Conservation (phyloP, 305 asterid species). For the Fraxinus velutina region DNA sequence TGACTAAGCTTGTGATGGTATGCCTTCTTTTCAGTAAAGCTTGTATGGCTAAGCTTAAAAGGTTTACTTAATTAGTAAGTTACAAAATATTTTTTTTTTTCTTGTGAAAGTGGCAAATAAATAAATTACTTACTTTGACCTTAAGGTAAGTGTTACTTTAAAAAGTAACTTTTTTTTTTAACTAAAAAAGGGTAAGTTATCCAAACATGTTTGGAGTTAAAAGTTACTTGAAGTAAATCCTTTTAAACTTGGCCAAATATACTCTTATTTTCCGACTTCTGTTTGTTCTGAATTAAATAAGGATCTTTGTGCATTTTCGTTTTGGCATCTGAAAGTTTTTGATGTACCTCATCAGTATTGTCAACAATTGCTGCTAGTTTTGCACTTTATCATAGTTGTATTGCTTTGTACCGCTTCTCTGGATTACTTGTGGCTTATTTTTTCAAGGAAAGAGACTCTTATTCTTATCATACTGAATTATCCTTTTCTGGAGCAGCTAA, state of each 20-base stretch:
- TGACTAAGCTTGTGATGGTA: conserved; percentile 98
- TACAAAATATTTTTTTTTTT: not conserved
- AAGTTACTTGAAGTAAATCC: conserved; percentile 2
- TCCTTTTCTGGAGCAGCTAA: not conserved
- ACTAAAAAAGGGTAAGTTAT: not conserved
- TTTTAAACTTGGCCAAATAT: not conserved
- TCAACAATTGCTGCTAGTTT: not conserved
- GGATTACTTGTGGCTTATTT: not conserved
- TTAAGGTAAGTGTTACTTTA: not conserved
- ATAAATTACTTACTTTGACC: not conserved
- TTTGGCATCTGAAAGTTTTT: not conserved
- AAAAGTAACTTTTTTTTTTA: not conserved
- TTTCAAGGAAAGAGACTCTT: not conserved
- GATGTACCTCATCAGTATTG: not conserved
- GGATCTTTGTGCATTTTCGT: not conserved
- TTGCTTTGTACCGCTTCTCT: not conserved
- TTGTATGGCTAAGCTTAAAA: not conserved
- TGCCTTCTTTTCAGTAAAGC: conserved; percentile 23
- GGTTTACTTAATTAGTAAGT: not conserved
- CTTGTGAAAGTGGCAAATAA: not conserved
- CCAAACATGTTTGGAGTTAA: not conserved
- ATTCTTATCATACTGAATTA: not conserved
- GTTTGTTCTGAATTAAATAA: conserved; percentile 12
- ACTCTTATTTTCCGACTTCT: not conserved
- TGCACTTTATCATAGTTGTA: not conserved